Conservation (phyloP, 129 eudicot genomes). For the Pseudognaphalium luteoalbum region DNA sequence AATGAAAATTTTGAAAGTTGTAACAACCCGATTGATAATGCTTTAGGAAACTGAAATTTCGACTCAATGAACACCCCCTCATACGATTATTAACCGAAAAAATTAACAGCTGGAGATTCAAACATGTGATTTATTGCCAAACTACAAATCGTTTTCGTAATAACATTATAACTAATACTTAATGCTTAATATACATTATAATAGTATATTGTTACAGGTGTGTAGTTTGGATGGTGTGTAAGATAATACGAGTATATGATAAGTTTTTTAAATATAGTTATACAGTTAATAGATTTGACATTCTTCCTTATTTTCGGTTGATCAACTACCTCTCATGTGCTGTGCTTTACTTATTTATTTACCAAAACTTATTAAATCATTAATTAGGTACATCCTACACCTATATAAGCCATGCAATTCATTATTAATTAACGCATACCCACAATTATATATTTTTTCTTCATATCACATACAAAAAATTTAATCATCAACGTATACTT, state of each 20-base stretch:
- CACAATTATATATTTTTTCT: neutral
- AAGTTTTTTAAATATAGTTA: neutral
- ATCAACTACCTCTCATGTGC: neutral
- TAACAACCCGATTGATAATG: too few species aligned
- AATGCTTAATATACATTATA: too few species aligned
- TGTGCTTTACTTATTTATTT: neutral
- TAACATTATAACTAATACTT: neutral
- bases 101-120: too few species aligned
- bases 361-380: neutral
- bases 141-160: too few species aligned
- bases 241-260: neutral
- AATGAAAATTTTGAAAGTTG: too few species aligned
- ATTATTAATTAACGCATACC: neutral
- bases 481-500: neutral
- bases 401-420: conserved; percentile 15
- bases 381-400: conserved; percentile 12
- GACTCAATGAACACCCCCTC: too few species aligned
- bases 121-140: too few species aligned
- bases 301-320: neutral
- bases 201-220: neutral
- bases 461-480: too few species aligned
- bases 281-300: neutral
- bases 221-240: neutral
- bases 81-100: too few species aligned
- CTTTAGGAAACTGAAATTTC: too few species aligned